Evolutionary conservation across 139 green algal genomes (phyloP), one percentile per base, ranked within the genome.

Genomic region (Cymbomonas tetramitiformis): DNA sequence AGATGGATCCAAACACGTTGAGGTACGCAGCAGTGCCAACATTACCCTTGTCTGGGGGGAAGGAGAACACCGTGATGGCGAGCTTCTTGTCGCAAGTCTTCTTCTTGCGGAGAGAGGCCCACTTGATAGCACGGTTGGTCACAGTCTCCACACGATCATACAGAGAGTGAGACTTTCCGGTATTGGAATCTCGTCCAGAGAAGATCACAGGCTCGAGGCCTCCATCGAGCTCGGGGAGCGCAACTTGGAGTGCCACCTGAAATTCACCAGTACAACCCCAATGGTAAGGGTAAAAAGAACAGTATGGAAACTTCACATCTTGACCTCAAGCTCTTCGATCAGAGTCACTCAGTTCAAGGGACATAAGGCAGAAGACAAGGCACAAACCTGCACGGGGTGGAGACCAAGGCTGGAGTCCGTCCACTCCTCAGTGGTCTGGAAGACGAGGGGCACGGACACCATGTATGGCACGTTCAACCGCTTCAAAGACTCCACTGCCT

Each of bases 401-500:
- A 98, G 78, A 32, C 91, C 91, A 43, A 98, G 79, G 64, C 93
- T 83, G 31, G 71, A 87, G 30, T 93, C 89, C 55, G 89, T 69
- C 91, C 91, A 98, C 82, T 98, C 91, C 73, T 98, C 90, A 1
- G 91, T 98, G 46, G 91, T 98, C 83, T 98, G 91, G 85, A 98
- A 98, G 2, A 97, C 90, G 60, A 98, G 78, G 1, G 91, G 91
- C 49, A 97, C 80, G 7, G 83, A 87, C 29, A 93, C 82, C 62
- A 98, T 76, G 85, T 98, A 98, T 1, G 91, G 91, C 58, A 97
- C 91, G 65, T 96, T 86, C 39, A 97, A 82, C 51, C 79, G 69
- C 68, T 86, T 94, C 32, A 98, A 79, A 0, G 89, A 84, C 64
- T 93, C 79, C 40, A 98, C 76, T 10, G 91, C n/a, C n/a, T n/a